phyloP scores from a whole-genome alignment of 108 stramenopile species.

The Skeletonema potamos region DNA sequence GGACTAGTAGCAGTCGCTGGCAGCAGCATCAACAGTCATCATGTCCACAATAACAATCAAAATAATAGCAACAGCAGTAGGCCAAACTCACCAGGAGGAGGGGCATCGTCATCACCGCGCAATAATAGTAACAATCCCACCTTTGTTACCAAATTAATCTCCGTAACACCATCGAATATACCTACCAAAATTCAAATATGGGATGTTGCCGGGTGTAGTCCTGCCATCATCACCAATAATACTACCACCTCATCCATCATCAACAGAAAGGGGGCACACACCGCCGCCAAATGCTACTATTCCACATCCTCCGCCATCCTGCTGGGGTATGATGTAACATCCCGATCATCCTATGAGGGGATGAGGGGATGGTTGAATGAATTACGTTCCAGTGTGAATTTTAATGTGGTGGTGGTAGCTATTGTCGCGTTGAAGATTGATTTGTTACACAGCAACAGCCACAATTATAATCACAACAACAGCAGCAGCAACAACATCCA shows the following conservation, averaged over 20 bases:
- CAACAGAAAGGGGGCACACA: not conserved
- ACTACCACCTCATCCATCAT: not conserved
- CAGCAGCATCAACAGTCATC: not conserved
- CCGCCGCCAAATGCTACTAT: constrained; percentile 53
- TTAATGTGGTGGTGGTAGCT: constrained; percentile 56
- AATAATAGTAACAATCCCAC: no score
- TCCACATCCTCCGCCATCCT: constrained; percentile 72
- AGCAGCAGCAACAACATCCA: no score
- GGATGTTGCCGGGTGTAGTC: constrained; percentile 82
- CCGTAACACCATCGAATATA: constrained; percentile 47
- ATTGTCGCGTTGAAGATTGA: constrained; percentile 82
- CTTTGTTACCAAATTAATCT: constrained; percentile 78
- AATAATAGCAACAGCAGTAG: no score
- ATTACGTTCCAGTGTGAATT: constrained; percentile 39
- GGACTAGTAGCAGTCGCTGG: no score
- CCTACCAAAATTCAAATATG: constrained; percentile 83
- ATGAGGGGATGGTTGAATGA: constrained; percentile 69
- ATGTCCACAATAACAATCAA: not conserved
- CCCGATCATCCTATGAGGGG: constrained; percentile 55
- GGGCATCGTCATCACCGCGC: no score
- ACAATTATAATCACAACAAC: not conserved
- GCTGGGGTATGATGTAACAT: constrained; percentile 71
- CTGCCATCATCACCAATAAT: constrained; percentile 51
- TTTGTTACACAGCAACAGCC: constrained; percentile 25
- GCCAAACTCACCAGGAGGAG: no score